Evolutionary conservation across 306 rosid species (phyloP).

Genomic region (Citrullus colocynthis): DNA sequence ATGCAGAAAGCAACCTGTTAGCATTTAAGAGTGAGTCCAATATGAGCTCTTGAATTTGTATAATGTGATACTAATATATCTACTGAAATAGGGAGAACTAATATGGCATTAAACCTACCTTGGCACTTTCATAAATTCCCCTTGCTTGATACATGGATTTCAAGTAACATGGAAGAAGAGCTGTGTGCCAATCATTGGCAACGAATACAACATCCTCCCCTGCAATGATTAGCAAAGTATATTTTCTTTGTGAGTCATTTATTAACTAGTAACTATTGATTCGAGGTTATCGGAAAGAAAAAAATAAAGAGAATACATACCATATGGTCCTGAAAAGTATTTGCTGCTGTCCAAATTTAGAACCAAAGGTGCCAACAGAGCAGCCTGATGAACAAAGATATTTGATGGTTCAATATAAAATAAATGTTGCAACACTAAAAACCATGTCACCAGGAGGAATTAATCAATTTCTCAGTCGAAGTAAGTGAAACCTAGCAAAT

Average conservation of each 20-base stretch:
- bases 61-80: not conserved
- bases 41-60: slow-evolving; percentile 3
- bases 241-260: not conserved
- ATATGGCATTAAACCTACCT: slow-evolving; percentile 14
- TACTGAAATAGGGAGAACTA: not conserved
- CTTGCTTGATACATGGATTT: slow-evolving; percentile 24
- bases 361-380: slow-evolving; percentile 35
- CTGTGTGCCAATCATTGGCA: slow-evolving; percentile 43
- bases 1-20: slow-evolving; percentile 37
- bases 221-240: slow-evolving; percentile 9
- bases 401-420: not conserved
- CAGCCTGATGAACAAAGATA: slow-evolving; percentile 22
- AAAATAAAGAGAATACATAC: slow-evolving; percentile 7
- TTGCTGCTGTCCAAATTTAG: slow-evolving; percentile 27
- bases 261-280: not conserved
- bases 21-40: not conserved
- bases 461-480: not conserved
- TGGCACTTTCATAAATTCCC: slow-evolving; percentile 30
- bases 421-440: not conserved
- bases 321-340: slow-evolving; percentile 36
- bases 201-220: slow-evolving; percentile 33
- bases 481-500: not conserved
- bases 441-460: not conserved
- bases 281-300: not conserved
- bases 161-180: slow-evolving; percentile 34